These are phyloP conservation scores for Pseudopyrenochaeta lycopersici DNA, from an alignment of 2,329 filamentous ascomycete species.

Conservation along the genomic window DNA sequence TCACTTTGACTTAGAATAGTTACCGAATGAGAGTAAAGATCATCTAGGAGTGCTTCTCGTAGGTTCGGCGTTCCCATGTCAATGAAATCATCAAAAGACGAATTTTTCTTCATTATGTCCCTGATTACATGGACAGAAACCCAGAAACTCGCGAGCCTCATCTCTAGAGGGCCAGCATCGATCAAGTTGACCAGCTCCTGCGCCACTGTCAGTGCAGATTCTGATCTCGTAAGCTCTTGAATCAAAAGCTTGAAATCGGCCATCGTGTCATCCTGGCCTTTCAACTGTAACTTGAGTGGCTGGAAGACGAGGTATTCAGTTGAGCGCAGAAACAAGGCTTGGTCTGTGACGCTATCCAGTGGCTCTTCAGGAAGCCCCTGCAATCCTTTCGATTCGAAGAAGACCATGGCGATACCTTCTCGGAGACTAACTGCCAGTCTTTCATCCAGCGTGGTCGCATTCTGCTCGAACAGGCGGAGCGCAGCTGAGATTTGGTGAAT, in stretches of 20 bases:
- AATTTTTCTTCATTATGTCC: slow-evolving; percentile 60
- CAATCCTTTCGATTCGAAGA: slow-evolving; percentile 48
- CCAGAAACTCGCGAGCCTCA: slow-evolving; percentile 79
- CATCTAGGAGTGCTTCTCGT: slow-evolving; percentile 57
- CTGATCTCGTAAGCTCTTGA: slow-evolving; percentile 62
- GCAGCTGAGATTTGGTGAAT: slow-evolving; percentile 81
- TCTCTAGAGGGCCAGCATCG: slow-evolving; percentile 65
- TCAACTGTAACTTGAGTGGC: slow-evolving; percentile 65
- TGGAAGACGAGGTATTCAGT: slow-evolving; percentile 57
- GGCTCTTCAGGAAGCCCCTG: slow-evolving; percentile 26
- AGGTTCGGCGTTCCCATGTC: slow-evolving; percentile 55
- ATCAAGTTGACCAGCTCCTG: slow-evolving; percentile 71
- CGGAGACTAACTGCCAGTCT: slow-evolving; percentile 73
- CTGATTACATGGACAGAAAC: slow-evolving; percentile 77
- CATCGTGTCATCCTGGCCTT: slow-evolving; percentile 73
- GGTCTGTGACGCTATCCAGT: slow-evolving; percentile 14
- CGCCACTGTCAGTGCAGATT: slow-evolving; percentile 61
- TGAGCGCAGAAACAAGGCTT: slow-evolving; percentile 22
- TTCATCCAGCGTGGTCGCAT: slow-evolving; percentile 72
- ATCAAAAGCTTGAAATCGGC: slow-evolving; percentile 67
- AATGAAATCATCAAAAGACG: slow-evolving; percentile 73
- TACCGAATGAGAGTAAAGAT: slow-evolving; percentile 75
- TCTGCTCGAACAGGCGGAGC: slow-evolving; percentile 69
- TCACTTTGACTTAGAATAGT: slow-evolving; percentile 62
- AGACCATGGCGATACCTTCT: slow-evolving; percentile 71